A percentile compares a stretch with the other conserved stretches of the same genome.
Conservation (phyloP, 192 early-diverging fungal species). For the Jimgerdemannia lactiflua region DNA sequence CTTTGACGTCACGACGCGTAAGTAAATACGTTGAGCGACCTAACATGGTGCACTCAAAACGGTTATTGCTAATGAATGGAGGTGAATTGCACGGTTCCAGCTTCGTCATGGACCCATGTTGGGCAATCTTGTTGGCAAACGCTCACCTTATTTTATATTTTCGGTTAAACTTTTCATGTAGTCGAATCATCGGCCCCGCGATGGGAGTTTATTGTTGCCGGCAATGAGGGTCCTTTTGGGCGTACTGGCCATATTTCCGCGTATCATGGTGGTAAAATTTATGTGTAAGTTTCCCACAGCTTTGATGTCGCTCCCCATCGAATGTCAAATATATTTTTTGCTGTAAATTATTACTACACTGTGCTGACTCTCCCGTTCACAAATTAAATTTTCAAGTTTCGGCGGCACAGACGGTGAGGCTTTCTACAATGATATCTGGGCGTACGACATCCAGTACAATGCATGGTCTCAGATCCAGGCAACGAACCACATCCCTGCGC, state of each 20-base stretch:
- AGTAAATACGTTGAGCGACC: conserved; percentile 7
- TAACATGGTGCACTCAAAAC: neutral
- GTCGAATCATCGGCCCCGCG: neutral
- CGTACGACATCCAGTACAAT: conserved; percentile 37
- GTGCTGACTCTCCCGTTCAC: conserved; percentile 1
- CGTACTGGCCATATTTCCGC: conserved; percentile 18
- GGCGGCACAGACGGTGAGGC: conserved; percentile 46
- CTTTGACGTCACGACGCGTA: conserved; percentile 47
- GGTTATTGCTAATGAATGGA: too few relatives aligned
- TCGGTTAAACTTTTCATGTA: neutral
- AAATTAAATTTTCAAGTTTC: conserved; percentile 31
- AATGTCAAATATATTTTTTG: too few relatives aligned
- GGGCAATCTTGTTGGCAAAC: neutral
- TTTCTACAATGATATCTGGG: conserved; percentile 58
- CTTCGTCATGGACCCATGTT: neutral
- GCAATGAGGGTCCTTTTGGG: conserved; percentile 6
- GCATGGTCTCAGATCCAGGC: conserved; percentile 38
- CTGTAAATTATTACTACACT: neutral
- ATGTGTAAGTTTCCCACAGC: conserved; percentile 4
- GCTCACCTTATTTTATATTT: neutral
- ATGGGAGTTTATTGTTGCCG: conserved; percentile 12
- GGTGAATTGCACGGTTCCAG: too few relatives aligned
- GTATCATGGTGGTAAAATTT: conserved; percentile 15
- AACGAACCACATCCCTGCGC: conserved; percentile 39
- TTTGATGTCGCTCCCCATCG: too few relatives aligned